Percentiles rank a stretch among this genome's conserved stretches.
These are phyloP conservation scores for Sedum album DNA, from an alignment of 164 flowering plant genomes.

Conservation along the genomic window DNA sequence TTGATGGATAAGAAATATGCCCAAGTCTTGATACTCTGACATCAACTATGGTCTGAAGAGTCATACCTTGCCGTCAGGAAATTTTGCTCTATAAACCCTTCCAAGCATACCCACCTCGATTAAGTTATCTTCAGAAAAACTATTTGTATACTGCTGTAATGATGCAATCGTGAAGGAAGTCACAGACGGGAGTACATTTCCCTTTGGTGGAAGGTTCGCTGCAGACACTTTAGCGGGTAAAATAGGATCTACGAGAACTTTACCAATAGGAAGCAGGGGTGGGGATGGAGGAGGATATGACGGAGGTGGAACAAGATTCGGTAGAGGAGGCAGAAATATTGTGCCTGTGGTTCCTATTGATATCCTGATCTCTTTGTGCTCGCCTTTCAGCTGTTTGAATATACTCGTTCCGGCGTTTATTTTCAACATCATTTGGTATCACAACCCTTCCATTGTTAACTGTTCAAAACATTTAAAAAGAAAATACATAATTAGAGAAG, in stretches of 20 bases:
- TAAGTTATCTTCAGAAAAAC: constrained; percentile 78
- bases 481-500: neutral
- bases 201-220: constrained; percentile 22
- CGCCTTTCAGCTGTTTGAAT: constrained; percentile 8
- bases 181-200: constrained; percentile 26
- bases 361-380: no score
- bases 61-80: constrained; percentile 78
- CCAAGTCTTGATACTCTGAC: no score
- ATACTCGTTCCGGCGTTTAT: constrained; percentile 17
- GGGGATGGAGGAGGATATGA: constrained; percentile 24
- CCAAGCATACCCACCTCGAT: constrained; percentile 80
- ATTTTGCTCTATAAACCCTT: constrained; percentile 70
- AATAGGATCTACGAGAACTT: constrained; percentile 37
- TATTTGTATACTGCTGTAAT: no score
- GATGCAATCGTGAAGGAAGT: constrained; percentile 64
- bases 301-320: constrained; percentile 39
- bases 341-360: constrained; percentile 32
- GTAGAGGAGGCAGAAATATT: constrained; percentile 25
- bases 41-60: neutral
- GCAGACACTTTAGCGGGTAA: constrained; percentile 21
- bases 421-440: constrained; percentile 25
- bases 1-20: no score
- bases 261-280: no score
- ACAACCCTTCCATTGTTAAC: constrained; percentile 28
- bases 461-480: constrained; percentile 16